Evolutionary conservation across 176 grass and related monocot species (phyloP).

Genomic region (Saccharum officinarum): DNA sequence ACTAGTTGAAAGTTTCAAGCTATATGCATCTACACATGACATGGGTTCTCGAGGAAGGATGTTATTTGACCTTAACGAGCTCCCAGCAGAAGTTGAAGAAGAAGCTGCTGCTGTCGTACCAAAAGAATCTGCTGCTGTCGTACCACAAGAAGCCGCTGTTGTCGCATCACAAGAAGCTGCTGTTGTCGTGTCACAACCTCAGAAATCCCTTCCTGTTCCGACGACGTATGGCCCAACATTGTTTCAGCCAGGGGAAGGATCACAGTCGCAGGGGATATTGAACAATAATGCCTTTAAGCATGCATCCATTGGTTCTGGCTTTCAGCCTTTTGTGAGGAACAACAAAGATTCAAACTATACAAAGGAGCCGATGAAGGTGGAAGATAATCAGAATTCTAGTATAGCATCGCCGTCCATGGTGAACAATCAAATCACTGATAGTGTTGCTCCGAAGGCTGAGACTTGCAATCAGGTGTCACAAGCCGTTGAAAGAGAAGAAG

Average conservation of each 20-base stretch:
- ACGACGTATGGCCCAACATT: conserved; percentile 47
- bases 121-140: background rate
- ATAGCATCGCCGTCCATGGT: conserved; percentile 32
- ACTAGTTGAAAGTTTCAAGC: conserved; percentile 42
- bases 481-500: conserved; percentile 92
- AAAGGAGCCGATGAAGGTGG: conserved; percentile 18
- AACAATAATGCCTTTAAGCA: conserved; percentile 96
- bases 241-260: conserved; percentile 46
- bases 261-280: conserved; percentile 56
- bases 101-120: background rate
- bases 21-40: conserved; percentile 99
- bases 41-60: conserved; percentile 93
- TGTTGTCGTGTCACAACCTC: conserved; percentile 60
- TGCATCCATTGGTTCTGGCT: conserved; percentile 63
- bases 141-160: conserved; percentile 28
- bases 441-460: conserved; percentile 20
- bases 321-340: conserved; percentile 87
- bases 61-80: conserved; percentile 98
- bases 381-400: conserved; percentile 40
- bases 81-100: conserved; percentile 75
- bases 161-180: conserved; percentile 31
- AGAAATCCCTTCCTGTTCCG: conserved; percentile 66
- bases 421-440: conserved; percentile 23
- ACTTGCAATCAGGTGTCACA: conserved; percentile 40
- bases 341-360: conserved; percentile 53